Percentiles rank a stretch among this genome's conserved stretches.
Conservation (phyloP, 331 rosid genomes). For the Acacia concinna region DNA sequence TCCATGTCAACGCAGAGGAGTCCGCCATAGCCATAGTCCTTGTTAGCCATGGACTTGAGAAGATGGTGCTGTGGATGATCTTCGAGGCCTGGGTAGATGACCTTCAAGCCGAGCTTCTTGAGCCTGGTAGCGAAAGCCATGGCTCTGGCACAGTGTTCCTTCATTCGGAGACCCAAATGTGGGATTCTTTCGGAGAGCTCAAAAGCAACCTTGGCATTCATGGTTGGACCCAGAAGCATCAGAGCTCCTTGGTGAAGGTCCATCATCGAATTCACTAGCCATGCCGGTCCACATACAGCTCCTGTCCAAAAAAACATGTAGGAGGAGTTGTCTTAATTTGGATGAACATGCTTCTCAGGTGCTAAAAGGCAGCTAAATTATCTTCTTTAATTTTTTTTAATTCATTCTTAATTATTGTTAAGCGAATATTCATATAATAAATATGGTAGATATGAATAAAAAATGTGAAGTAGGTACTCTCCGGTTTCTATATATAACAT, state of each 20-base stretch:
- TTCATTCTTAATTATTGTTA: no score
- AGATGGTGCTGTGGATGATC: slow-evolving; percentile 70
- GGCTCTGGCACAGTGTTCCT: slow-evolving; percentile 75
- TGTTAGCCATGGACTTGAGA: slow-evolving; percentile 56
- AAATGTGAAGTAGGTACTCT: no score
- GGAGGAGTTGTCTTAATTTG: no score
- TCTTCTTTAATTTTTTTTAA: no score
- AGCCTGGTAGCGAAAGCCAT: slow-evolving; percentile 59
- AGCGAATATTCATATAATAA: no score
- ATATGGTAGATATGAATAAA: no score
- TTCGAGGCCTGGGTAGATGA: slow-evolving; percentile 82
- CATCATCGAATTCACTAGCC: slow-evolving; percentile 87
- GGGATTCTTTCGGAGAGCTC: slow-evolving; percentile 90
- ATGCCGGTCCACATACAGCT: slow-evolving; percentile 78
- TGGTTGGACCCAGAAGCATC: slow-evolving; percentile 91
- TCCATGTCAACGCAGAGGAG: slow-evolving; percentile 83
- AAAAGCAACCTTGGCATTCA: slow-evolving; percentile 90
- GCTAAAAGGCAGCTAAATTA: no score
- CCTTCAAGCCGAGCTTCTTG: slow-evolving; percentile 62
- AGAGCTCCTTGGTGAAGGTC: slow-evolving; percentile 83
- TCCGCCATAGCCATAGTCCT: slow-evolving; percentile 81
- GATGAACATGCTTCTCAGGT: no score
- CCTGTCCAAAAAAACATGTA: no score
- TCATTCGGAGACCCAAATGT: slow-evolving; percentile 73
- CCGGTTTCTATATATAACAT: accelerated